phyloP scores from a whole-genome alignment of 2,329 filamentous ascomycete species.

The Parascedosporium putredinis region DNA sequence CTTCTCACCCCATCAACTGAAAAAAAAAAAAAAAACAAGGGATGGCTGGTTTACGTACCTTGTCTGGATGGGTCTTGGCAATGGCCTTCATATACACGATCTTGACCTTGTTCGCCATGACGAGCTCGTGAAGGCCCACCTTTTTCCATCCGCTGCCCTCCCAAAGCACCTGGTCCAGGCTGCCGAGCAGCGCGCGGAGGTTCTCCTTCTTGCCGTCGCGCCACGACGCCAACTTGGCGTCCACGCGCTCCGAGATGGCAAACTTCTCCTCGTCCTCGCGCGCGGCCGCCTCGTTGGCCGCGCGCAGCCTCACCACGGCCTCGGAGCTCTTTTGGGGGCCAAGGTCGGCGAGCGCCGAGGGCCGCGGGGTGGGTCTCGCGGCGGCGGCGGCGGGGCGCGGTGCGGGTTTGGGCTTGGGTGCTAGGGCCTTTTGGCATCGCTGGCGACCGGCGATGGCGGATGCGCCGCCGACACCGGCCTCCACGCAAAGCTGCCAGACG shows the following conservation, averaged over 20 bases:
- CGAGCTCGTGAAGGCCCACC: conserved; percentile 84
- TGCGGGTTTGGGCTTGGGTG: conserved; percentile 49
- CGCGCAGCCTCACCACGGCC: conserved; percentile 72
- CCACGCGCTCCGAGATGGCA: conserved; percentile 74
- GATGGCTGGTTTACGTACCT: conserved; percentile 50
- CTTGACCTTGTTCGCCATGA: conserved; percentile 92
- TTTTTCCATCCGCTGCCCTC: conserved; percentile 92
- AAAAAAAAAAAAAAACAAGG: not conserved
- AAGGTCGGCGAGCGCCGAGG: conserved; percentile 27
- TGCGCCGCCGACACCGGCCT: conserved; percentile 74
- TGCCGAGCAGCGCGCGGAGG: conserved; percentile 74
- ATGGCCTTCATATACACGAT: conserved; percentile 99
- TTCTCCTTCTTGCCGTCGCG: conserved; percentile 89
- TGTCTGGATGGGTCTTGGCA: conserved; percentile 95
- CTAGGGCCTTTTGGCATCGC: conserved; percentile 78
- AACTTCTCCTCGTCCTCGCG: conserved; percentile 88
- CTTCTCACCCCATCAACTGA: no score
- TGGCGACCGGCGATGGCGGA: conserved; percentile 78
- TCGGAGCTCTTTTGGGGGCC: conserved; percentile 48
- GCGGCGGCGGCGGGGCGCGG: conserved; percentile 33
- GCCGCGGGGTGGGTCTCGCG: conserved; percentile 33
- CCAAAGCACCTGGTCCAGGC: conserved; percentile 85
- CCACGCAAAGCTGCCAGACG: conserved; percentile 75
- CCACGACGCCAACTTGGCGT: conserved; percentile 70
- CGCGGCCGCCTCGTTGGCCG: conserved; percentile 77